A percentile compares a stretch with the other conserved stretches of the same genome.
Conservation (phyloP, 257 asterid genomes). For the Scutellaria barbata region DNA sequence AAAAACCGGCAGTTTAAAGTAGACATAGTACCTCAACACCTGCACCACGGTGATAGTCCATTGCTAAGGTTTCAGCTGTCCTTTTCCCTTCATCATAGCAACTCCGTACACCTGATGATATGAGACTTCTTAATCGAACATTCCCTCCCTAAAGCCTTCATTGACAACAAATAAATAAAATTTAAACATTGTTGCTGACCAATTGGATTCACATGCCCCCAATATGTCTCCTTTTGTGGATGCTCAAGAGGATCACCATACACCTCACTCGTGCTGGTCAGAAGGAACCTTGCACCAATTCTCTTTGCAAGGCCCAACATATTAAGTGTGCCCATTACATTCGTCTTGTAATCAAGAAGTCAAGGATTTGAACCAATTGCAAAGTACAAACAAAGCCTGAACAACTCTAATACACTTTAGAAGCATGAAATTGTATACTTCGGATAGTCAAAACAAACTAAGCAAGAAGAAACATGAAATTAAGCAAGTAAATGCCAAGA, state of each 20-base stretch:
- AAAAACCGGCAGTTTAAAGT: constrained; percentile 6
- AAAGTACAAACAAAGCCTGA: background rate
- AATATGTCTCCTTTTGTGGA: constrained; percentile 85
- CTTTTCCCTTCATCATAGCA: constrained; percentile 89
- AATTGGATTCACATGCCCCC: constrained; percentile 92
- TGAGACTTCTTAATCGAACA: constrained; percentile 1
- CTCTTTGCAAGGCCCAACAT: constrained; percentile 93
- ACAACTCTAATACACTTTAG: background rate
- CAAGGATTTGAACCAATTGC: constrained; percentile 44
- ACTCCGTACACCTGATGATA: constrained; percentile 67
- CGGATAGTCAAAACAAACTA: background rate
- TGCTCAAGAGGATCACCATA: constrained; percentile 95
- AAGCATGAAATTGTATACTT: background rate
- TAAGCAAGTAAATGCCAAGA: background rate
- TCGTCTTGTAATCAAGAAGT: constrained; percentile 65
- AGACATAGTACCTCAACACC: constrained; percentile 61
- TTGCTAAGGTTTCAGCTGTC: constrained; percentile 79
- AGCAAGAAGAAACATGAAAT: background rate
- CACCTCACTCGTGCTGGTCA: constrained; percentile 89
- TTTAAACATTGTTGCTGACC: constrained; percentile 40
- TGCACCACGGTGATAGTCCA: constrained; percentile 91
- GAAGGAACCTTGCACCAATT: constrained; percentile 73
- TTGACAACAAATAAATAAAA: background rate
- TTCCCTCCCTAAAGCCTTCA: constrained; percentile 1
- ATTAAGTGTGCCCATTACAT: constrained; percentile 87